Base-by-base conservation (phyloP, 371 early-diverging fungal genomes). In the Massospora cicadina region DNA sequence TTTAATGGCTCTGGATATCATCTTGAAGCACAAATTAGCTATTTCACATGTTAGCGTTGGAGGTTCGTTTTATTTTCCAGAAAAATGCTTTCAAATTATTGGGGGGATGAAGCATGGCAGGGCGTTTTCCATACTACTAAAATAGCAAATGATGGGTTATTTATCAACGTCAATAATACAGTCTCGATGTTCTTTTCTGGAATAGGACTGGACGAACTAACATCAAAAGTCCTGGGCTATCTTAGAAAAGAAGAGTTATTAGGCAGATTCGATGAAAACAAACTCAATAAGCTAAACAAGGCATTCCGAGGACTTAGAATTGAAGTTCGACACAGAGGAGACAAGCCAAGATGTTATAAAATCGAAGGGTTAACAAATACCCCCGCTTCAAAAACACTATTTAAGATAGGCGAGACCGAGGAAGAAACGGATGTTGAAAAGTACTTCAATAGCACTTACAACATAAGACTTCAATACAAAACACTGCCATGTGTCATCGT, bases 61-160 rank as follows among this genome's bases (percentile, higher is more conserved):
- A 26, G 80, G 93, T 0, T 91, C 90, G 5, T 93, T 92, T 75
- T 94, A 80, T 70, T 89, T 87, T 1, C 79, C 84, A 21, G 76
- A 77, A n/a, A 81, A 82, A n/a, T 30, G 74, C 79, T 0, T 68
- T 71, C 26, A 60, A 72, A 0, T 77, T 82, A 31, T 76, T 76
- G 33, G 86, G 86, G 56, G 93, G 91, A 27, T n/a, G 91, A 90
- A 72, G 81, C 90, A 2, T 91, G 93, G 92, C 84, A 85, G 68
- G 96, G 96, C 12, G 90, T 82, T 72, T 90, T 88, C 66, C 90
- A 91, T 68, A 86, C 88, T 27, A 81, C 89, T 25, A 77, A 86
- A 5, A 87, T 93, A 13, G 77, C 85, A 60, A 53, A 71, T 1
- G 85, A 87, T 0, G 72, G 71, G 55, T 78, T 82, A 79, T 72